Base-by-base conservation (phyloP, 495 filamentous ascomycete species). In the Chaetomidium leptoderma region DNA sequence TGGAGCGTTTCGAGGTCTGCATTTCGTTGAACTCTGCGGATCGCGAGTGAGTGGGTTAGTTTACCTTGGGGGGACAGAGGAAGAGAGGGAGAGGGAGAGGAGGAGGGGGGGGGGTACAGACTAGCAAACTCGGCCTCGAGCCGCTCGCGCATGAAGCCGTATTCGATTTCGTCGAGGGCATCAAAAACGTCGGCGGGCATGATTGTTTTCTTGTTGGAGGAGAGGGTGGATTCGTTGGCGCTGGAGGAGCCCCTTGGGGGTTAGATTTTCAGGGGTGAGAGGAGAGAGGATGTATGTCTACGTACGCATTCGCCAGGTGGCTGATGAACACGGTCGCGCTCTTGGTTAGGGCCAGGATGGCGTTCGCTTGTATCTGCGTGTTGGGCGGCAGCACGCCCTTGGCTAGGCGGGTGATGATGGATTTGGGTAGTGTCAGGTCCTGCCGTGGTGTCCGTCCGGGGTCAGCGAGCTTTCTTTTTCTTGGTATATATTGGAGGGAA, bases 321-420 rank as follows among this genome's bases (percentile, higher is more conserved):
- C 84, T 97, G 30, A 97, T 84, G 69, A 98, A 98, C 0, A 98
- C 90, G 2, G 91, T 96, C 4, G 92, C 91, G 54, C 88, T 87
- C 76, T 97, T 97, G 60, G 87, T 88, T 70, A 98, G 84, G 0
- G 95, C 93, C 27, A 93, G 67, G 36, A 96, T 81, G 4, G 93
- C 93, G 72, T 97, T 92, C 60, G 91, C 95, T 64, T 95, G 90
- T 50, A 98, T 89, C 60, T 90, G 88, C 1, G 93, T 96, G 67
- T 97, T 96, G 6, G 92, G 83, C 0, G 93, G 93, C n/a, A 98
- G 81, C n/a, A 96, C 91, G 55, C 90, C 87, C 78, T 97, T 97
- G 3, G 92, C 93, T 6, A 98, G 83, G 23, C 93, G 85, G 45
- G 89, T 88, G 39, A 96, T 90, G 70, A 97, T 88, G n/a, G 91